Evolutionary conservation across 805 yeast species (phyloP), one percentile per base, ranked within the genome.

Genomic region (Starmerella vitae): DNA sequence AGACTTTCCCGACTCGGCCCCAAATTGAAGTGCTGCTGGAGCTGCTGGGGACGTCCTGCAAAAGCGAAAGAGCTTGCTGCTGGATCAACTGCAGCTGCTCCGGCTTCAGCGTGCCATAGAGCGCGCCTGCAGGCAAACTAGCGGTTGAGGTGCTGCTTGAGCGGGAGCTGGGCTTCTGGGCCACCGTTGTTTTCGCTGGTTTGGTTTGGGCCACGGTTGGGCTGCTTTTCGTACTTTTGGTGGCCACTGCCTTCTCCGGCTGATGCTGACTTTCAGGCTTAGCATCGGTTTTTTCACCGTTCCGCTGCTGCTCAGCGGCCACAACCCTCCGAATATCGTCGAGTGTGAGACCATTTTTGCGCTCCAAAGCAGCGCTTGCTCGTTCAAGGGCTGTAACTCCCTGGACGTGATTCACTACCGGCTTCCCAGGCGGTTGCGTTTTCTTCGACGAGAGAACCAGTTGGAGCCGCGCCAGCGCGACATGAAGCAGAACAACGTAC

Each of bases 311-410:
- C 52, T 91, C 96, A 8, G 94, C 88, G 2, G 96, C 94, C 6
- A 91, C 96, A 54, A 91, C 88, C 48, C 97, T 70, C 6, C 97
- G 94, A 51, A 91, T 91, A 59, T 91, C 99, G 59, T 91, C 97
- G 50, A 91, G 68, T 0, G 96, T 88, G 38, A 91, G 69, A 0
- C 88, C 78, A 49, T 80, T 82, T 49, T 88, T 93, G 52, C 75
- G 80, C 51, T 78, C 74, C 39, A 85, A 68, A 35, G 82, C 65
- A 48, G 73, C 78, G 1, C 84, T 70, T 0, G 86, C 76, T 2
- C 78, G 68, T 51, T 73, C 78, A 33, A 78, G 63, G 2, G 52
- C 52, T 14, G 52, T 39, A 22, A 12, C 26, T 8, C 10, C 26
- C 10, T 8, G 7, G 30, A 30, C 30, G 30, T n/a, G 35, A 13